Conservation (phyloP, 345 rosid species). For the Lagerstroemia speciosa region DNA sequence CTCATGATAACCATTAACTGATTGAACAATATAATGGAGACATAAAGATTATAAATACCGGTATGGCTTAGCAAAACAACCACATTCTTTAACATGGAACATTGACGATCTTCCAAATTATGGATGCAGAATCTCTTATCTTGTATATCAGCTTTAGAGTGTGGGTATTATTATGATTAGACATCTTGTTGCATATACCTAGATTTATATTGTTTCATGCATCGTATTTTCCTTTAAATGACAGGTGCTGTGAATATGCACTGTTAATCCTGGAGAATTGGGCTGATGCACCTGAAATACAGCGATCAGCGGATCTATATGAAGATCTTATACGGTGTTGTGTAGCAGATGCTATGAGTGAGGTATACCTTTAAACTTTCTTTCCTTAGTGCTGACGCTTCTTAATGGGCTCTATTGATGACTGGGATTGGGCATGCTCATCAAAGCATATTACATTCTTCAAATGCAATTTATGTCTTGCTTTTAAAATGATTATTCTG, state of each 20-base stretch:
- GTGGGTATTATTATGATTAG: not conserved
- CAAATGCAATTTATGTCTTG: not conserved
- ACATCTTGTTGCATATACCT: not conserved
- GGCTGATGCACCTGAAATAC: constrained; percentile 99
- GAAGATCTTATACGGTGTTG: constrained; percentile 89
- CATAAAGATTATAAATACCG: no score
- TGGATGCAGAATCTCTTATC: not conserved
- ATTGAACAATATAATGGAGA: no score
- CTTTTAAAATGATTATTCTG: not conserved
- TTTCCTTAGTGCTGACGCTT: not conserved
- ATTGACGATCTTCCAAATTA: not conserved
- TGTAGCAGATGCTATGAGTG: constrained; percentile 98
- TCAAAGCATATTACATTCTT: not conserved
- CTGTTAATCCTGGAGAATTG: constrained; percentile 83
- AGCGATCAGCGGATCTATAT: constrained; percentile 75
- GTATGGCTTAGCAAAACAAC: not conserved
- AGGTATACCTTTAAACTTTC: constrained; percentile 37
- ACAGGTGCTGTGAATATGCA: constrained; percentile 98
- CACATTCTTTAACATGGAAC: not conserved
- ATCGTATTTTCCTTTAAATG: constrained; percentile 10
- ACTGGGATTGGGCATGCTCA: not conserved
- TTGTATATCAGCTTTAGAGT: not conserved
- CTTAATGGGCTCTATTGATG: not conserved
- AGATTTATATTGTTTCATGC: constrained; percentile 1
- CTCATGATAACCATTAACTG: no score